A percentile compares a stretch with the other conserved stretches of the same genome.
Evolutionary conservation across 2,329 filamentous ascomycete genomes (phyloP).

Genomic region (Colletotrichum ledebouriae): DNA sequence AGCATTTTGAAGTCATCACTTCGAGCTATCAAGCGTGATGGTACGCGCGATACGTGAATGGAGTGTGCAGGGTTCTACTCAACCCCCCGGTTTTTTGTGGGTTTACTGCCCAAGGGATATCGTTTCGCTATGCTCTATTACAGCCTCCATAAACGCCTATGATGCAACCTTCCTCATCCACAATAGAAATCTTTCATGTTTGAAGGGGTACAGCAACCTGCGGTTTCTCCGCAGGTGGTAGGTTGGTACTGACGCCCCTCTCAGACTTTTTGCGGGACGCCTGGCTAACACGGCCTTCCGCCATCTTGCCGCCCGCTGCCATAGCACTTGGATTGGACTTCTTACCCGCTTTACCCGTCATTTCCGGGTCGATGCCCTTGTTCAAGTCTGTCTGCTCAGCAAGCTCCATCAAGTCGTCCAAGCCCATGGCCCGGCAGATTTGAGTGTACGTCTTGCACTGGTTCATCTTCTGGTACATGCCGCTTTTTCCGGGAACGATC

Average conservation of each 20-base stretch:
- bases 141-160: conserved; percentile 35
- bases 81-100: not conserved
- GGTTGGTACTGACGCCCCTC: conserved; percentile 44
- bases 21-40: not conserved
- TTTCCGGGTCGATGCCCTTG: conserved; percentile 70
- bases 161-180: conserved; percentile 25
- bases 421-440: conserved; percentile 73
- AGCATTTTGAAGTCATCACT: conserved; percentile 12
- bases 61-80: conserved; percentile 16
- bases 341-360: conserved; percentile 50
- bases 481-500: conserved; percentile 84
- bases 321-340: conserved; percentile 56
- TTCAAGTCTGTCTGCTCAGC: conserved; percentile 76
- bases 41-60: not conserved
- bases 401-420: conserved; percentile 72
- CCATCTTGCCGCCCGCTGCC: conserved; percentile 63
- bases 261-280: conserved; percentile 50
- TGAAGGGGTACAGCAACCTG: conserved; percentile 44
- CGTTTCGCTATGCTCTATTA: conserved; percentile 34
- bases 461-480: conserved; percentile 72
- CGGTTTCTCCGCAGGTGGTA: conserved; percentile 39
- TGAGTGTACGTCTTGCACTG: conserved; percentile 79
- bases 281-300: conserved; percentile 46
- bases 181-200: conserved; percentile 9
- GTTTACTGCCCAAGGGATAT: conserved; percentile 21